Conservation (phyloP, 371 early-diverging fungal genomes). For the Zychaea mexicana region DNA sequence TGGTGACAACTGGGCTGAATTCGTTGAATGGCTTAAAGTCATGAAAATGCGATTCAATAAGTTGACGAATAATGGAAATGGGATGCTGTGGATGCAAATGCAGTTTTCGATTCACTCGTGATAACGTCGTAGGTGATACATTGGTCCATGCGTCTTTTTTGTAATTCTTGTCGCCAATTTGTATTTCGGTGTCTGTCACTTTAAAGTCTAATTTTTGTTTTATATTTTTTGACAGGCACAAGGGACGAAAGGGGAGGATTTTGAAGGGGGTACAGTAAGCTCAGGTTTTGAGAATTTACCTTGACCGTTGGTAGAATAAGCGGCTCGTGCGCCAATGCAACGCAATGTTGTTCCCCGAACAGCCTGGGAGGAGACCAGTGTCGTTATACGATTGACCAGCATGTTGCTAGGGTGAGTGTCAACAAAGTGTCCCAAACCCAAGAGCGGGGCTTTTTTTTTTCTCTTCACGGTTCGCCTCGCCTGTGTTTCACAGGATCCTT, state of each 20-base stretch:
- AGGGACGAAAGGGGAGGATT: neutral
- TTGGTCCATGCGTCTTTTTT: conserved; percentile 79
- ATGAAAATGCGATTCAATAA: conserved; percentile 76
- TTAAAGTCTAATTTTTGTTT: neutral
- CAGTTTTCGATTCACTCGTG: conserved; percentile 77
- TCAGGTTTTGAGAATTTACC: neutral
- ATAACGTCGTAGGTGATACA: conserved; percentile 73
- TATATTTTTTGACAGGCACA: neutral
- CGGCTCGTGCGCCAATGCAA: neutral
- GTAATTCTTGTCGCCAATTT: conserved; percentile 57
- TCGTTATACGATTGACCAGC: neutral
- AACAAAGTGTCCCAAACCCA: too few relatives aligned
- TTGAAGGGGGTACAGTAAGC: neutral
- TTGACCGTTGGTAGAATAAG: neutral
- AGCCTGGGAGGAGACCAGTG: neutral
- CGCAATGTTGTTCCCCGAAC: neutral
- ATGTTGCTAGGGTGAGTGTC: too few relatives aligned
- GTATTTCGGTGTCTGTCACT: conserved; percentile 24
- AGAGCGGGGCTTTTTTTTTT: too few relatives aligned
- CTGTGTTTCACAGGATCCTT: too few relatives aligned
- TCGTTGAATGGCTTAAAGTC: conserved; percentile 66
- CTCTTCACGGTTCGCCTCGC: too few relatives aligned
- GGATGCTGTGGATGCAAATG: conserved; percentile 88
- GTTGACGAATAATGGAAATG: conserved; percentile 79
- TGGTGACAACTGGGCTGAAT: conserved; percentile 81